phyloP scores from a whole-genome alignment of 345 rosid species.

The Aethionema arabicum region DNA sequence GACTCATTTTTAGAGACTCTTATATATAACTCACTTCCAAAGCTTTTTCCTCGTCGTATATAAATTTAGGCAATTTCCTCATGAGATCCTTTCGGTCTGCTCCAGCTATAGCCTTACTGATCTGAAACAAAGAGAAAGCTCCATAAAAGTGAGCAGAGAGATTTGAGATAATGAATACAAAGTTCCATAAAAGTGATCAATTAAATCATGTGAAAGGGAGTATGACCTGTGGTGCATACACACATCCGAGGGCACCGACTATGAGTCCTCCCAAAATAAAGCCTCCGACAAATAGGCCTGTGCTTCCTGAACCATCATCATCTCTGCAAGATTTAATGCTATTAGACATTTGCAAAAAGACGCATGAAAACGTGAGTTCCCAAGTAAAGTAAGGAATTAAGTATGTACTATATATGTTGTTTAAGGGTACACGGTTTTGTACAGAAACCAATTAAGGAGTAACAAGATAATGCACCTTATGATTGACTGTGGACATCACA shows the following conservation, averaged over 20 bases:
- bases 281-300: constrained; percentile 77
- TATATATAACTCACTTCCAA: constrained; percentile 62
- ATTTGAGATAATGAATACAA: neutral
- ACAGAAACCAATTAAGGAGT: neutral
- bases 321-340: constrained; percentile 47
- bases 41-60: constrained; percentile 94
- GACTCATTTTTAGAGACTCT: constrained; percentile 2
- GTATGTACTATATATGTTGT: neutral
- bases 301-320: constrained; percentile 56
- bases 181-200: neutral
- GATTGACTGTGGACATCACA: neutral
- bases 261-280: constrained; percentile 87
- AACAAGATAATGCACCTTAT: neutral
- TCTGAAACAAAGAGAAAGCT: constrained; percentile 40
- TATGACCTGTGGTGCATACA: constrained; percentile 87
- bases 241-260: constrained; percentile 93
- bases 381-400: constrained; percentile 1
- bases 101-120: constrained; percentile 80
- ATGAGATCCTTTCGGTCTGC: constrained; percentile 79
- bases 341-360: constrained; percentile 14
- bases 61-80: constrained; percentile 94
- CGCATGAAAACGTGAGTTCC: neutral
- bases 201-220: constrained; percentile 23
- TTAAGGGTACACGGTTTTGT: neutral
- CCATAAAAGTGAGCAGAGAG: neutral